Percentiles rank a stretch among this genome's conserved stretches.
phyloP scores from a whole-genome alignment of 1,139 yeast species.

The Barnettozyma hawaiiensis region DNA sequence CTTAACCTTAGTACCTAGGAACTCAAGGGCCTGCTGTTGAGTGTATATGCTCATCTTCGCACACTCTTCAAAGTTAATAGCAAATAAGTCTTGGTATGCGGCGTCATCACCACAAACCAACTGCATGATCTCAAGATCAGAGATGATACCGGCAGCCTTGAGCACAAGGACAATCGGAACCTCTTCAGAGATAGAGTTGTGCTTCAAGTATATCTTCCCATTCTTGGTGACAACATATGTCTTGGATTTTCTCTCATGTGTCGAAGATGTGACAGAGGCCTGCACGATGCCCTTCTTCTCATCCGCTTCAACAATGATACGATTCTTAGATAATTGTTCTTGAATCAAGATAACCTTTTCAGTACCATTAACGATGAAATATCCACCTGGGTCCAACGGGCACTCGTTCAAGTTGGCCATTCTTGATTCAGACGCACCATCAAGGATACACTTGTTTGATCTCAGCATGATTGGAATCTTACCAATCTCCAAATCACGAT shows the following conservation, averaged over 20 bases:
- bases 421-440: constrained; percentile 67
- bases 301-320: constrained; percentile 97
- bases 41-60: constrained; percentile 81
- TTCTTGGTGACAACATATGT: constrained; percentile 93
- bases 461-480: constrained; percentile 97
- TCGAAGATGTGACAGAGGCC: constrained; percentile 95
- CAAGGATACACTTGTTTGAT: constrained; percentile 82
- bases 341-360: constrained; percentile 96
- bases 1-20: constrained; percentile 84
- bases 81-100: constrained; percentile 84
- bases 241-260: constrained; percentile 96
- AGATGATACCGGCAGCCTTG: constrained; percentile 92
- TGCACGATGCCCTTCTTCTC: constrained; percentile 92
- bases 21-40: constrained; percentile 90
- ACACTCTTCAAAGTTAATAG: constrained; percentile 91
- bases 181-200: constrained; percentile 92
- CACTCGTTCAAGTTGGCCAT: constrained; percentile 93
- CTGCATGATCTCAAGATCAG: constrained; percentile 91
- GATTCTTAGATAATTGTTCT: constrained; percentile 92
- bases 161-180: constrained; percentile 88
- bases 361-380: constrained; percentile 94
- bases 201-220: constrained; percentile 83
- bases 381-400: constrained; percentile 98
- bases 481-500: constrained; percentile 88
- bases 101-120: constrained; percentile 89